Conservation (phyloP, 2,329 filamentous ascomycete species). For the Aspergillus quadricinctus region DNA sequence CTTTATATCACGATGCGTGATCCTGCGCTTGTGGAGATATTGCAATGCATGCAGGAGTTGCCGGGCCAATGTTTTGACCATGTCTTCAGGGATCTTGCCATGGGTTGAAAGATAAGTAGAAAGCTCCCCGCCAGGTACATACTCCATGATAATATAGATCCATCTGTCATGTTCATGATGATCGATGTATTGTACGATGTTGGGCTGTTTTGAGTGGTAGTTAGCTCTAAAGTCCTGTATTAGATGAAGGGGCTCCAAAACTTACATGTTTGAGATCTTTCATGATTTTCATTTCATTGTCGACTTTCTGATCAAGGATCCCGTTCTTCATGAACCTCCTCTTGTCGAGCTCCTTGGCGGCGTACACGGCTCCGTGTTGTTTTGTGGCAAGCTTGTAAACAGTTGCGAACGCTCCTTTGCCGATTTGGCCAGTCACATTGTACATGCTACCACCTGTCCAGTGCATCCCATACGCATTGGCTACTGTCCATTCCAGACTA, state of each 20-base stretch:
- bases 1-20: slow-evolving; percentile 98
- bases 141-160: slow-evolving; percentile 98
- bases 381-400: slow-evolving; percentile 89
- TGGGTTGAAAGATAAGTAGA: slow-evolving; percentile 64
- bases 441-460: slow-evolving; percentile 80
- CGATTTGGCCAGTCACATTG: slow-evolving; percentile 75
- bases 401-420: slow-evolving; percentile 90
- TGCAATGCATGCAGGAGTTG: slow-evolving; percentile 71
- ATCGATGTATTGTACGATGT: slow-evolving; percentile 89
- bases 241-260: not conserved
- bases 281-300: slow-evolving; percentile 98
- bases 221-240: slow-evolving; percentile 6
- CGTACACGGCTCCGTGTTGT: slow-evolving; percentile 75
- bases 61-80: slow-evolving; percentile 66
- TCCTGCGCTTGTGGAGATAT: slow-evolving; percentile 81
- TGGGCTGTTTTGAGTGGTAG: slow-evolving; percentile 50
- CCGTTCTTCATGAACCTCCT: slow-evolving; percentile 90
- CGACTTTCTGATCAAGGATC: slow-evolving; percentile 80
- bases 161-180: slow-evolving; percentile 76
- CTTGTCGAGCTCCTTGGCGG: slow-evolving; percentile 94
- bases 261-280: slow-evolving; percentile 74
- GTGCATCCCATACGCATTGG: slow-evolving; percentile 60
- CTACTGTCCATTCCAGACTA: slow-evolving; percentile 30
- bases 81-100: slow-evolving; percentile 60
- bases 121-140: slow-evolving; percentile 75